A percentile compares a stretch with the other conserved stretches of the same genome.
Conservation (phyloP, 306 rosid genomes). For the Rosa lucieae region DNA sequence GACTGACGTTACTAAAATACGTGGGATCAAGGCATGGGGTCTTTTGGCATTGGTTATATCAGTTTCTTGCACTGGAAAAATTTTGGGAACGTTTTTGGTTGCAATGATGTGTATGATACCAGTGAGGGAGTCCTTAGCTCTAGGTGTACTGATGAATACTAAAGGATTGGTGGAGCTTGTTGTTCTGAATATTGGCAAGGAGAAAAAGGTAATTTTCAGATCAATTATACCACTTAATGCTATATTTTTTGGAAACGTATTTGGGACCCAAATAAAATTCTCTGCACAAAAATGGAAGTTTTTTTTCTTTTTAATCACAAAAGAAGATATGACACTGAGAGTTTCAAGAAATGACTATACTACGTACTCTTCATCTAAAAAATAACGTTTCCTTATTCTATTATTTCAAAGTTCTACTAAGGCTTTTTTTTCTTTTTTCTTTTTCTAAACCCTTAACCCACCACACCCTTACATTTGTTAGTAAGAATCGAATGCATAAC, state of each 20-base stretch:
- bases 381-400: too few relatives aligned
- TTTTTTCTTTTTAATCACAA: too few relatives aligned
- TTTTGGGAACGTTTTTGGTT: slow-evolving; percentile 64
- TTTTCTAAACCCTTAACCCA: too few relatives aligned
- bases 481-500: too few relatives aligned
- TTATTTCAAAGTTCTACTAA: too few relatives aligned
- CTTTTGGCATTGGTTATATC: slow-evolving; percentile 12
- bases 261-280: too few relatives aligned
- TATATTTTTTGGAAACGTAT: not conserved
- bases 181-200: slow-evolving; percentile 86
- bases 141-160: slow-evolving; percentile 87
- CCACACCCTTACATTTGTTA: too few relatives aligned
- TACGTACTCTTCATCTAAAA: too few relatives aligned
- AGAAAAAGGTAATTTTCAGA: slow-evolving; percentile 59
- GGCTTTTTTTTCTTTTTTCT: too few relatives aligned
- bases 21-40: slow-evolving; percentile 14
- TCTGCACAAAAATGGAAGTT: not conserved
- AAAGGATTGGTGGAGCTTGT: slow-evolving; percentile 88
- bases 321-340: too few relatives aligned
- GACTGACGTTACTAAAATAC: slow-evolving; percentile 4
- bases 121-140: slow-evolving; percentile 57
- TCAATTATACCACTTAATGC: not conserved
- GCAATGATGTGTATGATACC: slow-evolving; percentile 69
- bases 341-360: too few relatives aligned
- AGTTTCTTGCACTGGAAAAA: slow-evolving; percentile 74